Percentiles rank a stretch among this genome's conserved stretches.
These are phyloP conservation scores for Coleophoma crateriformis DNA, from an alignment of 2,329 filamentous ascomycete genomes.

Conservation along the genomic window DNA sequence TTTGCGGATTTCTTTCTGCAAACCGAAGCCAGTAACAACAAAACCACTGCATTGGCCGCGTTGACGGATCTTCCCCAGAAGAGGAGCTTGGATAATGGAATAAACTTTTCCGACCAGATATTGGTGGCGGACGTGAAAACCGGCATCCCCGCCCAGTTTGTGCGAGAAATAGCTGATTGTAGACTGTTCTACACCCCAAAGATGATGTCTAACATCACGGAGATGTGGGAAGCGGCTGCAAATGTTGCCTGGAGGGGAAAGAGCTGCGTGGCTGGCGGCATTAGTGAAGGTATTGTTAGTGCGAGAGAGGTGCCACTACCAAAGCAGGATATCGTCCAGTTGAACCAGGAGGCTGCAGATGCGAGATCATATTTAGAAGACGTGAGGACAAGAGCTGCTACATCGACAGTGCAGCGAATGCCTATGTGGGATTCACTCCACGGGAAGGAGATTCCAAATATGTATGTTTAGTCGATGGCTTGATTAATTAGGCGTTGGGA, in stretches of 20 bases:
- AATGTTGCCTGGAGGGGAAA: conserved; percentile 31
- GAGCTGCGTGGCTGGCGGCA: conserved; percentile 17
- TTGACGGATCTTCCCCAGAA: conserved; percentile 2
- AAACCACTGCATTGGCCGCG: neutral
- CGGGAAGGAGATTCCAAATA: no score
- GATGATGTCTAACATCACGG: conserved; percentile 41
- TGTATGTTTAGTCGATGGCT: no score
- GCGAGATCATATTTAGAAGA: no score
- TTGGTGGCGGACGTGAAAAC: conserved; percentile 17
- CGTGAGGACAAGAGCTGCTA: no score
- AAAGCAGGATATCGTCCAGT: no score
- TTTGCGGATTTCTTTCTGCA: neutral
- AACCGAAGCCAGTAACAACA: neutral
- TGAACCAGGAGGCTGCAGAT: no score
- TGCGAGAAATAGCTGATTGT: conserved; percentile 54
- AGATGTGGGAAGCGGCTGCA: conserved; percentile 41
- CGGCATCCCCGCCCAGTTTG: conserved; percentile 47
- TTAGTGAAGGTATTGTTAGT: no score
- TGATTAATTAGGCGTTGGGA: no score
- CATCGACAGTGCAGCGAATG: no score
- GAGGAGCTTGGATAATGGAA: conserved; percentile 21
- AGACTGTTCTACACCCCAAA: conserved; percentile 48
- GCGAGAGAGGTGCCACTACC: no score
- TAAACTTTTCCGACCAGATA: conserved; percentile 33
- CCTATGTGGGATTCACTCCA: no score